Conservation (phyloP, 768 basidiomycete species). For the Leucosporidium yakuticum region DNA sequence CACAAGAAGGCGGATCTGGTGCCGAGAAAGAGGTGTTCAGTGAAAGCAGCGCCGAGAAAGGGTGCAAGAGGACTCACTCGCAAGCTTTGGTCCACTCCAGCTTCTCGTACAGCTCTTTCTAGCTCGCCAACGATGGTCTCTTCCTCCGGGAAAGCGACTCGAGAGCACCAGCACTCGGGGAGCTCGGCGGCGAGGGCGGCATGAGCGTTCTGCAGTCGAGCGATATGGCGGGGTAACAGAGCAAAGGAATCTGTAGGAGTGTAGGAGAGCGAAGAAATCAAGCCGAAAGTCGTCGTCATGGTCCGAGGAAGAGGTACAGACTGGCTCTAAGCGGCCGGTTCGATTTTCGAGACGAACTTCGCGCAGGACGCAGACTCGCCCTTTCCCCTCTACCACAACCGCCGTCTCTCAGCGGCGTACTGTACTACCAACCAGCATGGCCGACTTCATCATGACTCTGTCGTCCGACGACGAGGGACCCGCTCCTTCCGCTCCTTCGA, state of each 20-base stretch:
- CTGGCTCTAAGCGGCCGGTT: not conserved
- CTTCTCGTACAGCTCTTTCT: conserved; percentile 1
- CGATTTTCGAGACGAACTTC: not conserved
- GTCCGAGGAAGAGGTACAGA: not conserved
- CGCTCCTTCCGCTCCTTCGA: not conserved
- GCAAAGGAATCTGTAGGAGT: not conserved
- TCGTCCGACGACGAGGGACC: conserved; percentile 37
- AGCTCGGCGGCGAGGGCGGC: not conserved
- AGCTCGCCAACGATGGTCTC: not conserved
- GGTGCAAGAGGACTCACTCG: not conserved
- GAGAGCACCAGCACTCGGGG: conserved; percentile 16
- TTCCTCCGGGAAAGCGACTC: not conserved
- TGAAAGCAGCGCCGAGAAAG: too few relatives aligned
- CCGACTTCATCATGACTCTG: conserved; percentile 37
- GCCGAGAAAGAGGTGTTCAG: too few relatives aligned
- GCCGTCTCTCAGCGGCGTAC: not conserved
- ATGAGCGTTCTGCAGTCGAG: conserved; percentile 9
- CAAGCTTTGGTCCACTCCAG: conserved; percentile 2
- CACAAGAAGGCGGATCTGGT: too few relatives aligned
- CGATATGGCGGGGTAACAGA: conserved; percentile 12
- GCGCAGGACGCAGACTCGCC: not conserved
- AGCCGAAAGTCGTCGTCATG: conserved; percentile 3
- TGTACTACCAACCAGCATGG: not conserved
- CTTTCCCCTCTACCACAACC: not conserved
- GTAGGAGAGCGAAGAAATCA: conserved; percentile 13